A percentile compares a stretch with the other conserved stretches of the same genome.
phyloP scores from a whole-genome alignment of 2,329 filamentous ascomycete species.

The Microdochium trichocladiopsis region DNA sequence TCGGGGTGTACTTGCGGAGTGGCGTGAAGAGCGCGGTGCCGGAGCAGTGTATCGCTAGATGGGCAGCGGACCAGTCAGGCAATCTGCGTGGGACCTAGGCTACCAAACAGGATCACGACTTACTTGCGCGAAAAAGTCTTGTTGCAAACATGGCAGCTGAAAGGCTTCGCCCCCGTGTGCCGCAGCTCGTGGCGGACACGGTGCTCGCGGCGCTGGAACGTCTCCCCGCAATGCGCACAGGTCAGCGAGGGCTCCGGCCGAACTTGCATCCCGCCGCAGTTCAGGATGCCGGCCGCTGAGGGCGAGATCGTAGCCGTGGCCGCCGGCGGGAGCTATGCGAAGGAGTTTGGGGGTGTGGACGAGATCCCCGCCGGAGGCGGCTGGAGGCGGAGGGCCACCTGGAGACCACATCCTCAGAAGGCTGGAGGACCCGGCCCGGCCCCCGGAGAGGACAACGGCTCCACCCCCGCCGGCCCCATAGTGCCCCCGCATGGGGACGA shows the following conservation, averaged over 20 bases:
- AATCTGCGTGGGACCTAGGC: not conserved
- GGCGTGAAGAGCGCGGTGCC: not conserved
- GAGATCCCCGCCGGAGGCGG: no score
- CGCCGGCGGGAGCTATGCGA: no score
- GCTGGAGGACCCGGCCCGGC: no score
- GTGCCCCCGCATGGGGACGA: no score
- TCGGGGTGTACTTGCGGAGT: not conserved
- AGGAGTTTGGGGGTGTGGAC: no score
- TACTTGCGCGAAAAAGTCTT: not conserved
- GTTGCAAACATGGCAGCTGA: not conserved
- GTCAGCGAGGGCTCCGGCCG: not conserved
- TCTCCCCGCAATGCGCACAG: not conserved
- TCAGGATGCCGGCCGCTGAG: not conserved
- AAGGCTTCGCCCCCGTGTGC: not conserved
- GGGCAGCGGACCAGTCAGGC: no score
- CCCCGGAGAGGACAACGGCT: no score
- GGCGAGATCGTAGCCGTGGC: not conserved
- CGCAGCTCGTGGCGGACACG: not conserved
- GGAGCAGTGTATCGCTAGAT: not conserved
- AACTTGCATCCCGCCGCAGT: not conserved
- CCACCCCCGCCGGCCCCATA: no score
- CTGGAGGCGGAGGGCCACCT: no score
- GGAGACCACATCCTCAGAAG: no score
- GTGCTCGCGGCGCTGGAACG: not conserved
- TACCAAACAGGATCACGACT: not conserved